These are phyloP conservation scores for Choanephora cucurbitarum DNA, from an alignment of 371 early-diverging fungal species.

Conservation along the genomic window DNA sequence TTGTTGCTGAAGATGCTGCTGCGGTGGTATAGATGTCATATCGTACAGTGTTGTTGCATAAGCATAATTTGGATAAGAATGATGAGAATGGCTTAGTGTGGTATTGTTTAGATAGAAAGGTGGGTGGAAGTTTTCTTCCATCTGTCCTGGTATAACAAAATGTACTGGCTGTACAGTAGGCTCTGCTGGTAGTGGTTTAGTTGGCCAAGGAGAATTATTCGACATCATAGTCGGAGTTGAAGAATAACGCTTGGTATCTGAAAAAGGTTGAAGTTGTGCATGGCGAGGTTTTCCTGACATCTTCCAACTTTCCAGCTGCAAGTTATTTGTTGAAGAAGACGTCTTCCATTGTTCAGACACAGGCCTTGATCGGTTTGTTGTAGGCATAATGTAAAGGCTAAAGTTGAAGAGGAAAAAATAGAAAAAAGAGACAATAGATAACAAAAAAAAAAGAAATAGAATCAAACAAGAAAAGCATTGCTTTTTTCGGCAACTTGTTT, in stretches of 20 bases:
- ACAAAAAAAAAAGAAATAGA: too few relatives aligned
- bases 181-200: slow-evolving; percentile 17
- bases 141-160: not conserved
- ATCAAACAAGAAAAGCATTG: too few relatives aligned
- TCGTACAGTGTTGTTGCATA: too few relatives aligned
- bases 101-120: slow-evolving; percentile 12
- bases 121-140: not conserved
- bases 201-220: slow-evolving; percentile 16
- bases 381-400: too few relatives aligned
- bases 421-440: too few relatives aligned
- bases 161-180: slow-evolving; percentile 14
- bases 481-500: too few relatives aligned
- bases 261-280: slow-evolving; percentile 15
- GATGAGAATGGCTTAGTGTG: not conserved
- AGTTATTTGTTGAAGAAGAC: not conserved
- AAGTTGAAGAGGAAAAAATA: too few relatives aligned
- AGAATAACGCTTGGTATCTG: slow-evolving; percentile 13
- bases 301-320: slow-evolving; percentile 19
- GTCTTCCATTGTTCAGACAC: slow-evolving; percentile 19
- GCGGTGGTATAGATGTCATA: too few relatives aligned
- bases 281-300: slow-evolving; percentile 26
- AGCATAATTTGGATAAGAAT: not conserved
- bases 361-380: not conserved
- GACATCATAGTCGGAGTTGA: slow-evolving; percentile 6
- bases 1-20: not conserved